A percentile compares a stretch with the other conserved stretches of the same genome.
Conservation (phyloP, 441 rosid genomes). For the Pelargonium hybrid region DNA sequence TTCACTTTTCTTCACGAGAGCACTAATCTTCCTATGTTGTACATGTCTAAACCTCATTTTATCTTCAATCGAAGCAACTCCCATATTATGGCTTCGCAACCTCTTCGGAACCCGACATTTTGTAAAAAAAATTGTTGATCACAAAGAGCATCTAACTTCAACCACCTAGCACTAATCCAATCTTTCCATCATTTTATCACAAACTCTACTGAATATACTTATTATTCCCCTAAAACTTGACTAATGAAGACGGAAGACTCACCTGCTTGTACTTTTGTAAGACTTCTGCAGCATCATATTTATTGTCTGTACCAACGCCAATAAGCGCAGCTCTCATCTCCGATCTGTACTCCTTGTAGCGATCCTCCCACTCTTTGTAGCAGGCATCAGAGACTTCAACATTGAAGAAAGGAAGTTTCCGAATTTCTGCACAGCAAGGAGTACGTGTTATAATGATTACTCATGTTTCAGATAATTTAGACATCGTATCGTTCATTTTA, state of each 20-base stretch:
- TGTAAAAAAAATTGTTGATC: no score
- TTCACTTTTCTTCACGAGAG: no score
- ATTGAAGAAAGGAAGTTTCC: slow-evolving; percentile 40
- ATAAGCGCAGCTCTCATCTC: slow-evolving; percentile 36
- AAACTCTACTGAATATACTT: no score
- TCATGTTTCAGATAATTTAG: background rate
- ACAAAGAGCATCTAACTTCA: no score
- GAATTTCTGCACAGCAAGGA: slow-evolving; percentile 32
- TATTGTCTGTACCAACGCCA: background rate
- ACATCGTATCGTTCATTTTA: no score
- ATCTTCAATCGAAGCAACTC: no score
- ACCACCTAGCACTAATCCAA: no score
- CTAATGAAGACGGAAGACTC: background rate
- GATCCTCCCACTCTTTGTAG: slow-evolving; percentile 26
- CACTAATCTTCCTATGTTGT: no score
- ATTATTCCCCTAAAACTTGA: background rate
- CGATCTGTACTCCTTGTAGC: slow-evolving; percentile 31
- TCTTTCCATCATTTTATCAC: no score
- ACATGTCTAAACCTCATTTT: no score
- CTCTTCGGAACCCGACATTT: no score
- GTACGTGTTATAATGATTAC: background rate
- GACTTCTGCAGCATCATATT: slow-evolving; percentile 21
- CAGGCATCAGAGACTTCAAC: slow-evolving; percentile 20
- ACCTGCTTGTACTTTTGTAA: slow-evolving; percentile 41
- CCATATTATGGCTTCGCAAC: no score